Evolutionary conservation across 805 yeast genomes (phyloP), one percentile per base, ranked within the genome.

Genomic region (Metschnikowia orientalis): DNA sequence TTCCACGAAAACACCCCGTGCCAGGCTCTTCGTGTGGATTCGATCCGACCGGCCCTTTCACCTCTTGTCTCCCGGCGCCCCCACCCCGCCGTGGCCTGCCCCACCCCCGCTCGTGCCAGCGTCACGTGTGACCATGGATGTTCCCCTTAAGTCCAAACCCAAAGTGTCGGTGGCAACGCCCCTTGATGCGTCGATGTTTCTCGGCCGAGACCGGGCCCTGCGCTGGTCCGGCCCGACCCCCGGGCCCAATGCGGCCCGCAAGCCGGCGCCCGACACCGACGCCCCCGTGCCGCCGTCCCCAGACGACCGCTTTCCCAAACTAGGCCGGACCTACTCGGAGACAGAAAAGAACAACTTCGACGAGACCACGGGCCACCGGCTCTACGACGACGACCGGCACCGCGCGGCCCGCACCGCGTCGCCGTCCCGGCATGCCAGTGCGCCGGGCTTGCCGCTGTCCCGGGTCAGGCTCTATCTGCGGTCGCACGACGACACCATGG

Each of bases 301-400:
- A n/a, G n/a, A 10, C 14, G 41, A 50, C 53, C 28, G 38, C 8
- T 41, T 38, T 31, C 52, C 49, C 34, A 61, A 60, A 34, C 47
- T 75, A 24, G 64, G 73, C 8, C 62, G 81, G 46, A 76, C 79
- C 0, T 79, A 71, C 47, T 80, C 87, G 2, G 88, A 79, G 42
- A 72, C 71, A 14, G 88, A 80, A 46, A 71, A 75, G 24, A 69
- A 71, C 21, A 77, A 77, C 39, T 81, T 77, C 53, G 75, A 76
- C 45, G 60, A 58, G 19, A 55, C 61, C 27, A 73, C 77, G 1
- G 82, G 83, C 5, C 69, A 68, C 30, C 51, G 81, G 27, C 51
- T 74, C 37, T 71, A 54, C 41, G 78, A 75, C 47, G 81, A 76
- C 50, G 69, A 69, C 26, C 60, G 59, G 27, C 71, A 74, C 37